Base-by-base conservation (phyloP, 352 stramenopile genomes). In the Globisporangium takayamanum region DNA sequence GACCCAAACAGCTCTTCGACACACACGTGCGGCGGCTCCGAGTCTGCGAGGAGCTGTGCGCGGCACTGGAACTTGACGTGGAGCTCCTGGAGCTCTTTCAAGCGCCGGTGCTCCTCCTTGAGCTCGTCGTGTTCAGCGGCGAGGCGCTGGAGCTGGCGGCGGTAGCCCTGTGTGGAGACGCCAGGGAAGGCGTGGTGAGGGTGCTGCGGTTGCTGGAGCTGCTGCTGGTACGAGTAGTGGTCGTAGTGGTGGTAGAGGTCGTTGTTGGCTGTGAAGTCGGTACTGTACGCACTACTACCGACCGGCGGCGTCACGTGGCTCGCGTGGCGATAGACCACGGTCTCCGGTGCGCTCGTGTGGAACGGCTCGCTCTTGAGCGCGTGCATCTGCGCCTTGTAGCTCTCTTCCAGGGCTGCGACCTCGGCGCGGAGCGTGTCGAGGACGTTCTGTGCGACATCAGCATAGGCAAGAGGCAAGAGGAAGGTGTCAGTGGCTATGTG, bases 41-140 rank as follows among this genome's bases (percentile, higher is more conserved):
- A 58, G 25, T 64, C 63, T 3, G 50, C 56, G 36, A 70, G 48
- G 7, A 64, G 56, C 63, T 73, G 67, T 5, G 62, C 39, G 26
- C 66, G 66, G 30, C 67, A 73, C 58, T 73, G 67, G 45, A 73
- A 73, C 41, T 53, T 57, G 18, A 51, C 28, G 37, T 70, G 63
- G 33, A 63, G 36, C 8, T 70, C 63, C 39, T 66, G 53, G 1
- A 53, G 59, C 46, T 56, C 55, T 22, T 59, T 53, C 20, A 73
- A 50, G 28, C 53, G 50, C 6, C 63, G 59, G 37, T 73, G 64
- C 37, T 73, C 67, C 18, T 50, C 50, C 48, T 65, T 53, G 41
- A 73, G 63, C 47, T 62, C 46, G 12, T 61, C 33, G 25, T 67
- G 67, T 16, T 8, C 55, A 1, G 67, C 20, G 11, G 65, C 55